Conservation (phyloP, 345 rosid genomes). For the Sapria himalayana region DNA sequence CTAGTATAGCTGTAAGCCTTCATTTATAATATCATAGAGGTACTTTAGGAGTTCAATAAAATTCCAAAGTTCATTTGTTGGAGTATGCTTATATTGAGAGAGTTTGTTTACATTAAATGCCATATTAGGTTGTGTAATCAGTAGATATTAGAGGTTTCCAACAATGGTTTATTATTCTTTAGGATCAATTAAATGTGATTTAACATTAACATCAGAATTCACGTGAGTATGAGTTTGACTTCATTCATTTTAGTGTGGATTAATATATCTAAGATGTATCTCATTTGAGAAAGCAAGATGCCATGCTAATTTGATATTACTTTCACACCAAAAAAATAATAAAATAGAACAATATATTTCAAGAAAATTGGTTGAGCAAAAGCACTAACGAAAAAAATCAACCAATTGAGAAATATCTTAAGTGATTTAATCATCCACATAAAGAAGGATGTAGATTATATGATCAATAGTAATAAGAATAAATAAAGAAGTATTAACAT, state of each 20-base stretch:
- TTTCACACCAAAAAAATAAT: neutral
- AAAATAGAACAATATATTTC: neutral
- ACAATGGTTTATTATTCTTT: neutral
- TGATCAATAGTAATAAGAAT: neutral
- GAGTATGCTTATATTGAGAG: neutral
- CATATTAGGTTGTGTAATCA: too few species aligned
- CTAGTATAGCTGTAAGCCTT: neutral
- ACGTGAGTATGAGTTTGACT: neutral
- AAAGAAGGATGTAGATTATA: neutral
- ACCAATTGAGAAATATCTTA: neutral
- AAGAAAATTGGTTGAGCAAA: neutral
- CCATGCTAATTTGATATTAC: neutral
- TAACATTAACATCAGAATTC: neutral
- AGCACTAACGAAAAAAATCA: neutral
- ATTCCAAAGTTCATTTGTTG: neutral
- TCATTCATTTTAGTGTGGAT: neutral
- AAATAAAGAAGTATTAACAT: neutral
- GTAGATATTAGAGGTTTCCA: neutral
- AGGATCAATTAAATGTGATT: neutral
- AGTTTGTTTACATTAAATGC: neutral
- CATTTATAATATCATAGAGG: neutral
- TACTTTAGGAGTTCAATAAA: neutral
- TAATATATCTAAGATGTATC: neutral
- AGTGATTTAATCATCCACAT: neutral
- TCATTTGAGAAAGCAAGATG: neutral